Conservation (phyloP, 2,329 filamentous ascomycete genomes). For the Pyrenophora graminea region DNA sequence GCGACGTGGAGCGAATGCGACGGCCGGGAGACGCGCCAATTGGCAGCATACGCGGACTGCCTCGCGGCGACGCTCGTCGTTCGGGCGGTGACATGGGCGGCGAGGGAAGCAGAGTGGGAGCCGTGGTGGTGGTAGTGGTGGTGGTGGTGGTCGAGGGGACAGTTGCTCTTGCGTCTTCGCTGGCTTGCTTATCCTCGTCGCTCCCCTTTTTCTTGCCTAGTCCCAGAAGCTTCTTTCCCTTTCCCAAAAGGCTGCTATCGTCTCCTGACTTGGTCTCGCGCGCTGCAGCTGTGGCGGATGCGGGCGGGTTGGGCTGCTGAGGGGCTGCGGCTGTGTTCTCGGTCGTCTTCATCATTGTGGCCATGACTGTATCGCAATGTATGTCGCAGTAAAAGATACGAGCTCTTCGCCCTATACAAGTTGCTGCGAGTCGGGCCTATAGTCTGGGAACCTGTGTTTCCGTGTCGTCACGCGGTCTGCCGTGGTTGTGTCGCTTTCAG, state of each 20-base stretch:
- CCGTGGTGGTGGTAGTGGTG: conserved; percentile 18
- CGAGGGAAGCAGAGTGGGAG: conserved; percentile 32
- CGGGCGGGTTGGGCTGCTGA: conserved; percentile 13
- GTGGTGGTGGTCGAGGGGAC: conserved; percentile 23
- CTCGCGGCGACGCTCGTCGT: conserved; percentile 40
- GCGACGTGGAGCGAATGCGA: conserved; percentile 69
- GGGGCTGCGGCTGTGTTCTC: conserved; percentile 9
- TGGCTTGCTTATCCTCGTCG: conserved; percentile 14
- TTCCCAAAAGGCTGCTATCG: conserved; percentile 33
- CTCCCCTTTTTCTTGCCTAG: conserved; percentile 44
- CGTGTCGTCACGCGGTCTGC: conserved; percentile 12
- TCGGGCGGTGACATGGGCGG: conserved; percentile 38
- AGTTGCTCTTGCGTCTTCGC: conserved; percentile 13
- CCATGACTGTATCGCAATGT: neutral
- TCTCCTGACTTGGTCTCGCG: conserved; percentile 30
- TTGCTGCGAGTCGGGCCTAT: conserved; percentile 15
- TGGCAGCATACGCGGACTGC: conserved; percentile 44
- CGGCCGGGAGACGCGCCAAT: conserved; percentile 64
- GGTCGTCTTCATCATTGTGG: conserved; percentile 14
- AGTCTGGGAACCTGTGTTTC: conserved; percentile 3
- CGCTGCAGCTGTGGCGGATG: conserved; percentile 23
- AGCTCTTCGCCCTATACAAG: conserved; percentile 1
- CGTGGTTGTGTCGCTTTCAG: conserved; percentile 13
- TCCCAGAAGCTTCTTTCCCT: conserved; percentile 45
- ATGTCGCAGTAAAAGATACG: neutral